Percentiles rank a stretch among this genome's conserved stretches.
Conservation (phyloP, 139 green algal genomes). For the Haematococcus sp. region DNA sequence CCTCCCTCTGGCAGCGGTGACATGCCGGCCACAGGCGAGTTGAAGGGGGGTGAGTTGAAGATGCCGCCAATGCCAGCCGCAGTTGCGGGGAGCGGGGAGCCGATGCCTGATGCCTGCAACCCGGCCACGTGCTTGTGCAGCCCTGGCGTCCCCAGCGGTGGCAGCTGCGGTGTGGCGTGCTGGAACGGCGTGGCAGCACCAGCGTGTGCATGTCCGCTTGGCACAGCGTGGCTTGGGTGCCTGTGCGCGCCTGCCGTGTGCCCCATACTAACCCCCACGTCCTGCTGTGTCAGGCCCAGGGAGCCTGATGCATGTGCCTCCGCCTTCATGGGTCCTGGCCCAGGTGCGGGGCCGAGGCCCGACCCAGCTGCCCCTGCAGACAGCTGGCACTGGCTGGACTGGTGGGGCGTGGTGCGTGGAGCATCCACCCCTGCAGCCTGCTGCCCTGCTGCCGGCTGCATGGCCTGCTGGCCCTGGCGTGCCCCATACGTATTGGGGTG, state of each 20-base stretch:
- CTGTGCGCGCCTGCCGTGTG: not conserved
- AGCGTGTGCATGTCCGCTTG: not conserved
- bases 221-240: not conserved
- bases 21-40: not conserved
- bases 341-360: not conserved
- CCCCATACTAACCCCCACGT: too few species aligned
- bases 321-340: not conserved
- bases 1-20: too few species aligned
- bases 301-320: not conserved
- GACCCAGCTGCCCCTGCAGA: not conserved
- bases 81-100: not conserved
- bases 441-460: not conserved
- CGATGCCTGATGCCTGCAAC: too few species aligned
- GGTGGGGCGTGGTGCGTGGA: not conserved
- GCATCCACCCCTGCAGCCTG: not conserved
- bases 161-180: not conserved
- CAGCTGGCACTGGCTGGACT: not conserved
- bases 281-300: not conserved
- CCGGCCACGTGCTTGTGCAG: not conserved
- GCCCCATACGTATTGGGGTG: constrained; percentile 17
- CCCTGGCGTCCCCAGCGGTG: not conserved
- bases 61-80: not conserved
- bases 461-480: not conserved
- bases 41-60: not conserved
- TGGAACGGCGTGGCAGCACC: not conserved